Conservation (phyloP, 345 rosid genomes). For the Salix arbutifolia region DNA sequence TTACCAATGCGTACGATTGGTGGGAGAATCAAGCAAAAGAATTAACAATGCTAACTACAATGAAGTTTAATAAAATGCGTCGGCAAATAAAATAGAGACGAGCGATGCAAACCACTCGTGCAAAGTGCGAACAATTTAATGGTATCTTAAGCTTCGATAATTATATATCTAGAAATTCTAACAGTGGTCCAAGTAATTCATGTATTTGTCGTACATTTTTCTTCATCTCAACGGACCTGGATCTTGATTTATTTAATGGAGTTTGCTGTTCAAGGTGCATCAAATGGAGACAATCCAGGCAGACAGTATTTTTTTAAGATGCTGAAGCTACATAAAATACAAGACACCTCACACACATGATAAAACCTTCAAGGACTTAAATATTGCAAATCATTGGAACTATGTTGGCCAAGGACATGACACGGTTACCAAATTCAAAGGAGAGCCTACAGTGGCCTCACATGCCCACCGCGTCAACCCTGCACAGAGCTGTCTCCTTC, state of each 20-base stretch:
- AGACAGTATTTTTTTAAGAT: not conserved
- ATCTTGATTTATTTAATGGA: not conserved
- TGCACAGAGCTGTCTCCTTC: not conserved
- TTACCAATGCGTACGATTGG: no score
- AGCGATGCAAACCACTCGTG: not conserved
- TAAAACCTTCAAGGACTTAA: not conserved
- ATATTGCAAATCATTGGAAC: constrained; percentile 18
- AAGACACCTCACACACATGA: constrained; percentile 32
- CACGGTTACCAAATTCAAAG: constrained; percentile 19
- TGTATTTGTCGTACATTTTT: not conserved
- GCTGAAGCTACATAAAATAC: not conserved
- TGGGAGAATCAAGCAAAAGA: no score
- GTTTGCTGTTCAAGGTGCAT: not conserved
- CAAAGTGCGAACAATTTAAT: not conserved
- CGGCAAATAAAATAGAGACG: not conserved
- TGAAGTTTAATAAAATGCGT: no score
- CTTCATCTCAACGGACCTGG: not conserved
- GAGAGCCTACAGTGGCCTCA: constrained; percentile 13
- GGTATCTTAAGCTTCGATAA: not conserved
- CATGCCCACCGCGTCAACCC: constrained; percentile 24
- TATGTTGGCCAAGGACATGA: constrained; percentile 26
- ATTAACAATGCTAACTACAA: no score
- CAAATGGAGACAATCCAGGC: not conserved
- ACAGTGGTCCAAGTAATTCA: not conserved
- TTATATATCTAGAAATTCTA: not conserved